Evolutionary conservation across 192 early-diverging fungal species (phyloP), one percentile per base, ranked within the genome.

Genomic region (Rhizoclosmatium sp.): DNA sequence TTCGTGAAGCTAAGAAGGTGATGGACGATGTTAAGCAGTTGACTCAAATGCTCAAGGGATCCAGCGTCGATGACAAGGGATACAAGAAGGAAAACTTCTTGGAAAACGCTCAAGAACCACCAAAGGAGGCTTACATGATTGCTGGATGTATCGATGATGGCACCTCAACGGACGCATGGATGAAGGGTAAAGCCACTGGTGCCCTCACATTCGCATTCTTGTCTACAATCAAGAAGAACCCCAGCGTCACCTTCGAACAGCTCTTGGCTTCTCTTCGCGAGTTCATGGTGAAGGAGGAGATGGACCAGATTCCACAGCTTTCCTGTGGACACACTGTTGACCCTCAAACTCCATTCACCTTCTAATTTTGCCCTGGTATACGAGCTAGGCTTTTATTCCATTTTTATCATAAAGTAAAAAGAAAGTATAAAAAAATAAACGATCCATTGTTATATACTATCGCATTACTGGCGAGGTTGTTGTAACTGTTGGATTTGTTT

Each of bases 221-320:
- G 54, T 76, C 62, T 58, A 70, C 82, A 1, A 48, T 87, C 44
- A 51, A 68, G 39, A 39, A 71, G 31, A 69, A 83, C 9, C 92
- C 91, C 46, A 71, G 85, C 21, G 87, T 92, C 75, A 88, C 90
- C 7, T 96, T 94, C 75, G 84, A 91, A 14, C 83, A 93, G 83
- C 72, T 96, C 4, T 81, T 96, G 59, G 89, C 91, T 73, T 85
- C 80, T 44, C 85, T 95, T 48, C 89, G 94, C 56, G 82, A 84
- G 3, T 90, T 93, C 62, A 83, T 97, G 75, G 69, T 79, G 5
- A 2, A 59, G 51, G 84, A 86, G 47, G 87, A 88, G 69, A 95
- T 94, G 76, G 82, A 78, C 5, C 94, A 96, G 82, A 89, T 93
- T 79, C 95, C 95, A 14, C 95, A 96, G 82, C 85, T 97, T 60